phyloP scores from a whole-genome alignment of 805 yeast genomes.

The Sungouiella thailandica region DNA sequence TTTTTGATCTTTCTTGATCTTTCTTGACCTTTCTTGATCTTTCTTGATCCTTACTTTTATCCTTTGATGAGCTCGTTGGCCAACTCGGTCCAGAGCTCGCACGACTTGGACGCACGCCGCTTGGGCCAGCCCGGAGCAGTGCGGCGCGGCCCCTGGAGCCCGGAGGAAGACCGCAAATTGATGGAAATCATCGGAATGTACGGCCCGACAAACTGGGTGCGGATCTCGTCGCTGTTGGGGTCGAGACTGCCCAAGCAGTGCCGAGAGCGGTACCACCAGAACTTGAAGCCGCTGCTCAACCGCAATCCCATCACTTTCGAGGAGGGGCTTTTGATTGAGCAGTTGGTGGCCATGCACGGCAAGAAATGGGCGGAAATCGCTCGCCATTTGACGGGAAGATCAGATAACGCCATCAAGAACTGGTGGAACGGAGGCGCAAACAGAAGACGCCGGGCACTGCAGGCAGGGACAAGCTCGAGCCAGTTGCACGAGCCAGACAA shows the following conservation, averaged over 20 bases:
- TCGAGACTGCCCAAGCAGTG: constrained; percentile 89
- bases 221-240: constrained; percentile 66
- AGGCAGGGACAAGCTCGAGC: constrained; percentile 3
- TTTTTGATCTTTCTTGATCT: no score
- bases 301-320: constrained; percentile 78
- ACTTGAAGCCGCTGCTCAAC: constrained; percentile 78
- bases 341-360: constrained; percentile 72
- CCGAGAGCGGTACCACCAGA: constrained; percentile 87
- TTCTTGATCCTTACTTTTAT: no score
- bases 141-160: constrained; percentile 86
- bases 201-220: constrained; percentile 88
- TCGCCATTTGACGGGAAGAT: constrained; percentile 77
- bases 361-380: constrained; percentile 94
- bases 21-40: no score
- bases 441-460: constrained; percentile 55
- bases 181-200: constrained; percentile 62
- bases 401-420: constrained; percentile 88
- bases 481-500: no score
- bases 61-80: no score
- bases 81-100: no score
- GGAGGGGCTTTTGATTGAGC: constrained; percentile 79
- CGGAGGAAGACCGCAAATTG: constrained; percentile 72
- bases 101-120: no score
- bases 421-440: constrained; percentile 98
- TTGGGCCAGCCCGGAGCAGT: no score